Base-by-base conservation (phyloP, 2,329 filamentous ascomycete genomes). In the Ceratocystiopsis brevicomis region DNA sequence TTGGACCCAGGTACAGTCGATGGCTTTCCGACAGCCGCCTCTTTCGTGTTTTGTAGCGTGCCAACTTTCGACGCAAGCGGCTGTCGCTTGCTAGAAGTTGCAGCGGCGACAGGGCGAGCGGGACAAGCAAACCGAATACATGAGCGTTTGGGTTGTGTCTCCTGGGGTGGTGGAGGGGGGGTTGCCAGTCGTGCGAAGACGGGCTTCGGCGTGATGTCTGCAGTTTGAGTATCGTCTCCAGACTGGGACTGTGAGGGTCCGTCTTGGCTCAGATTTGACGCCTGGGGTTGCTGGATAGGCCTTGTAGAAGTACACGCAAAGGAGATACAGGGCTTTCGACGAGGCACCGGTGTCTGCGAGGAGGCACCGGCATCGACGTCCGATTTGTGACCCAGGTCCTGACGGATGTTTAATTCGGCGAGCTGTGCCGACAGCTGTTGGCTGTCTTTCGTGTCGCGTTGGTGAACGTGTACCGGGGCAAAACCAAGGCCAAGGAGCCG, bases 311-410 rank as follows among this genome's bases (percentile, higher is more conserved):
- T 78, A 57, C 88, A 96, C 33, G 85, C 86, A 58, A 96, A 96
- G 47, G 81, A 88, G 52, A 96, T 95, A 59, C 83, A 88, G 47
- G 87, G 76, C 63, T 87, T 94, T 54, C 83, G 81, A 40, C 76
- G 78, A 42, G 78, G 61, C 12, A 69, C 71, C 54, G 79, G 76
- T 1, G 37, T n/a, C 33, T 44, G 40, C 5, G 38, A 38, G 6
- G 39, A 30, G 3, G 41, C 6, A 3, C 6, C 9, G 4, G 80
- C 65, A 33, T 67, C 64, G n/a, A 14, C 36, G 17, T 42, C 21
- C 17, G 11, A 14, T 16, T 37, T 14, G 71, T 64, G 73, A 13
- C 19, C 19, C 19, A 18, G n/a, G 44, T 66, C 25, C 25, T 30
- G 25, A 2, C 25, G 5, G 25, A 30, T 30, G 10, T 30, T 30